These are phyloP conservation scores for Coemansia furcata DNA, from an alignment of 192 early-diverging fungal species.

Conservation along the genomic window DNA sequence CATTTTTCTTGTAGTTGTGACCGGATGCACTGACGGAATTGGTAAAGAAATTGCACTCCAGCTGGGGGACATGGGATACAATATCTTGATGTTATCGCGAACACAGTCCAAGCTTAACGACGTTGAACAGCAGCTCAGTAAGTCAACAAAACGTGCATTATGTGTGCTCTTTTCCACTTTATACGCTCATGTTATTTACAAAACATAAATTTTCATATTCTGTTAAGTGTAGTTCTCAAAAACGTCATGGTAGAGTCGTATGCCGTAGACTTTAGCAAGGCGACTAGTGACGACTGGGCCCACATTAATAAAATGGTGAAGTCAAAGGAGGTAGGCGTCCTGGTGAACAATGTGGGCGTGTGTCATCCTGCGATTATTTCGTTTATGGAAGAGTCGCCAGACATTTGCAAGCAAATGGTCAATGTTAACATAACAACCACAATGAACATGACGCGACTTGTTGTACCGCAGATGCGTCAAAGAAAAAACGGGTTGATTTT, in stretches of 20 bases:
- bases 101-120: slow-evolving; percentile 75
- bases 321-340: slow-evolving; percentile 37
- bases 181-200: background rate
- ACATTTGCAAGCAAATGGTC: slow-evolving; percentile 73
- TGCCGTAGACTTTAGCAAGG: slow-evolving; percentile 42
- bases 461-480: slow-evolving; percentile 76
- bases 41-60: slow-evolving; percentile 91
- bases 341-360: slow-evolving; percentile 93
- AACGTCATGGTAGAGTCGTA: slow-evolving; percentile 30
- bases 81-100: slow-evolving; percentile 80
- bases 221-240: slow-evolving; percentile 19
- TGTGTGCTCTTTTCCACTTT: background rate
- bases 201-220: background rate
- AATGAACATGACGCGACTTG: slow-evolving; percentile 75
- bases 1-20: slow-evolving; percentile 79
- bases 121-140: slow-evolving; percentile 61
- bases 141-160: slow-evolving; percentile 12
- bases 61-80: slow-evolving; percentile 78
- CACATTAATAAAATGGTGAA: slow-evolving; percentile 29
- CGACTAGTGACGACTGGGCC: slow-evolving; percentile 20
- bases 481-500: slow-evolving; percentile 79
- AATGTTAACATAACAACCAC: slow-evolving; percentile 79
- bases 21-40: slow-evolving; percentile 96
- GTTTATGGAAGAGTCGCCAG: slow-evolving; percentile 75
- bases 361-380: slow-evolving; percentile 82